These are phyloP conservation scores for Monosporascus sp. DNA, from an alignment of 2,329 filamentous ascomycete genomes.

Conservation along the genomic window DNA sequence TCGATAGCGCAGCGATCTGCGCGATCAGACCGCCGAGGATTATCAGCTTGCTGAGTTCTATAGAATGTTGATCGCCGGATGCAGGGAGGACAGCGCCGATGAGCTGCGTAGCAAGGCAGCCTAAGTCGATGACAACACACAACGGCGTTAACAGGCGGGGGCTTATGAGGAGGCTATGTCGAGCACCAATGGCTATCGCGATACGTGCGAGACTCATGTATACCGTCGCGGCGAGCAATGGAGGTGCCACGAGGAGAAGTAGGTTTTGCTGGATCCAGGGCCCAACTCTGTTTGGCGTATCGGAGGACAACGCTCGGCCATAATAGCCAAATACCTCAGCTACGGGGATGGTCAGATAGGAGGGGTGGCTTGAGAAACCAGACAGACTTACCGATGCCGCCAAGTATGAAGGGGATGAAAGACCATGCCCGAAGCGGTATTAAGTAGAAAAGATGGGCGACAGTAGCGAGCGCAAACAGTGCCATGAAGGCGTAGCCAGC, in stretches of 20 bases:
- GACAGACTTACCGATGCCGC: conserved; percentile 8
- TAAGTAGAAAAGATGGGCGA: conserved; percentile 9
- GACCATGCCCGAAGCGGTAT: conserved; percentile 11
- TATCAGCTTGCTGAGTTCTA: neutral
- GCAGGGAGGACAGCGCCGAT: neutral
- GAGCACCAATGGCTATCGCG: neutral
- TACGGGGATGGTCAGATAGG: neutral
- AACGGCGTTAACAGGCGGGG: neutral
- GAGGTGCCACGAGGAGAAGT: neutral
- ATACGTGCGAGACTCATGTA: neutral
- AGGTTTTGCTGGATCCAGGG: neutral
- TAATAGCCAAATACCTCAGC: conserved; percentile 3
- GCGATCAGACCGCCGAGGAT: neutral
- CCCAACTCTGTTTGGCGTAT: neutral
- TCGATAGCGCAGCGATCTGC: neutral
- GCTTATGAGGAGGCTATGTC: neutral
- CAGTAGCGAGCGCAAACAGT: conserved; percentile 9
- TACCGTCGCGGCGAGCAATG: neutral
- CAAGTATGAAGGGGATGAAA: conserved; percentile 15
- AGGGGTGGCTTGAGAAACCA: neutral
- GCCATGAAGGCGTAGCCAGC: conserved; percentile 12
- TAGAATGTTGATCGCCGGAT: neutral
- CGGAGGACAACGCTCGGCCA: neutral
- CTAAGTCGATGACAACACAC: neutral
- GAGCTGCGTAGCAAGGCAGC: neutral